phyloP scores from a whole-genome alignment of 164 flowering plant species.

The Vitis amurensis region DNA sequence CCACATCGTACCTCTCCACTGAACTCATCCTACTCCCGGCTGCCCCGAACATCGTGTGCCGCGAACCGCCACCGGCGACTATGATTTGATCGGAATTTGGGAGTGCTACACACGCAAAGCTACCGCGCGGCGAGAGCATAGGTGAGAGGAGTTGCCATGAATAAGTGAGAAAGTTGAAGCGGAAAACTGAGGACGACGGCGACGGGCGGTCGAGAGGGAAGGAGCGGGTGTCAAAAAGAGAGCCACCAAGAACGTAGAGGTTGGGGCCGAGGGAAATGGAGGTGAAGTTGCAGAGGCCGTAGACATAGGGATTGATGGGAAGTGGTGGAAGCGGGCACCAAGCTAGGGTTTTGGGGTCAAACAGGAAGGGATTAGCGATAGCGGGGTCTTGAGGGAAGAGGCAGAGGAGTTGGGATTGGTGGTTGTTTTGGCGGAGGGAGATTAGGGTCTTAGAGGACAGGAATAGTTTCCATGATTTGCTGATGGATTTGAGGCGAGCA shows the following conservation, averaged over 20 bases:
- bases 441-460: slow-evolving; percentile 63
- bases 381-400: slow-evolving; percentile 86
- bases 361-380: slow-evolving; percentile 60
- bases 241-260: slow-evolving; percentile 87
- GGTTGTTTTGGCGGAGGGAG: slow-evolving; percentile 36
- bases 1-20: slow-evolving; percentile 76
- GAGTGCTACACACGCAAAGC: slow-evolving; percentile 72
- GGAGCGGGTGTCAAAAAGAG: slow-evolving; percentile 78
- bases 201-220: slow-evolving; percentile 80
- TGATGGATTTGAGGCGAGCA: slow-evolving; percentile 61
- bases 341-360: slow-evolving; percentile 57
- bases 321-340: slow-evolving; percentile 72
- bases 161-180: slow-evolving; percentile 38
- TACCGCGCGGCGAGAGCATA: slow-evolving; percentile 79
- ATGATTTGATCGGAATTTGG: slow-evolving; percentile 40
- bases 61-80: slow-evolving; percentile 92
- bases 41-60: slow-evolving; percentile 76
- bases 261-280: slow-evolving; percentile 49
- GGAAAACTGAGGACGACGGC: slow-evolving; percentile 53
- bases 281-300: slow-evolving; percentile 79
- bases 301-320: slow-evolving; percentile 76
- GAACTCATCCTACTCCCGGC: slow-evolving; percentile 80
- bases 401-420: slow-evolving; percentile 56
- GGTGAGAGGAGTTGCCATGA: slow-evolving; percentile 63
- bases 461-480: slow-evolving; percentile 66